These are phyloP conservation scores for Westerdykella aurantiaca DNA, from an alignment of 2,329 filamentous ascomycete genomes.

Conservation along the genomic window DNA sequence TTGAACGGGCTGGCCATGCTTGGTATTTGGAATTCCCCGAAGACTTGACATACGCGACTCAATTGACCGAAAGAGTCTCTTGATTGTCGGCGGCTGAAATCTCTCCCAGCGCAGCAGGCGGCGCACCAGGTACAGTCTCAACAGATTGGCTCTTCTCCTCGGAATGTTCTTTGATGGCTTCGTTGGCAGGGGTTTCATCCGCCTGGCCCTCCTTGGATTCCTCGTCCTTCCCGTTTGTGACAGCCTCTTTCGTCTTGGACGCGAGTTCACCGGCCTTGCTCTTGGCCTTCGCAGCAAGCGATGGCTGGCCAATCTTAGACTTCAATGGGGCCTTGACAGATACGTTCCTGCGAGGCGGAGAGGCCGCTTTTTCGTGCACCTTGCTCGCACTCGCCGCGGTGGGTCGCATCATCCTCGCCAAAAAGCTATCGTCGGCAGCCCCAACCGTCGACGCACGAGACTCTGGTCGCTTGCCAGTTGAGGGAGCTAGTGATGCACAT, in stretches of 20 bases:
- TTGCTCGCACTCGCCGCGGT: constrained; percentile 66
- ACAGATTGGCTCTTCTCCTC: too few species aligned
- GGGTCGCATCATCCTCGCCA: constrained; percentile 77
- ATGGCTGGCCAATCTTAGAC: constrained; percentile 19
- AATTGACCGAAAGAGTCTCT: too few species aligned
- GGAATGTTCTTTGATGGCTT: too few species aligned
- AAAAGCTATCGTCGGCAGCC: constrained; percentile 62
- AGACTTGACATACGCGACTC: too few species aligned
- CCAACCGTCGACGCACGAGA: constrained; percentile 47
- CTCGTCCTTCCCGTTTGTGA: constrained; percentile 21
- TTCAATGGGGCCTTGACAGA: constrained; percentile 13
- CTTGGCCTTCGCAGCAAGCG: constrained; percentile 29
- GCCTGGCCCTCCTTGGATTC: background rate
- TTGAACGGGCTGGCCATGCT: too few species aligned
- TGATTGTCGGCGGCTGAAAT: too few species aligned
- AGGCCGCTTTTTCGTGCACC: constrained; percentile 55
- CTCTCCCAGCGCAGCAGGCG: too few species aligned
- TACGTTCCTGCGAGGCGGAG: constrained; percentile 29
- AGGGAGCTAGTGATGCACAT: constrained; percentile 34
- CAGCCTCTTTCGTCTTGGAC: constrained; percentile 30
- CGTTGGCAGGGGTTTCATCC: too few species aligned
- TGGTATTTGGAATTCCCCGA: too few species aligned
- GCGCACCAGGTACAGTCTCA: too few species aligned
- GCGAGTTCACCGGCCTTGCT: constrained; percentile 33
- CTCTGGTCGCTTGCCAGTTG: constrained; percentile 46